phyloP scores from a whole-genome alignment of 1,284 basidiomycete genomes.

The Heterobasidion parviporum region DNA sequence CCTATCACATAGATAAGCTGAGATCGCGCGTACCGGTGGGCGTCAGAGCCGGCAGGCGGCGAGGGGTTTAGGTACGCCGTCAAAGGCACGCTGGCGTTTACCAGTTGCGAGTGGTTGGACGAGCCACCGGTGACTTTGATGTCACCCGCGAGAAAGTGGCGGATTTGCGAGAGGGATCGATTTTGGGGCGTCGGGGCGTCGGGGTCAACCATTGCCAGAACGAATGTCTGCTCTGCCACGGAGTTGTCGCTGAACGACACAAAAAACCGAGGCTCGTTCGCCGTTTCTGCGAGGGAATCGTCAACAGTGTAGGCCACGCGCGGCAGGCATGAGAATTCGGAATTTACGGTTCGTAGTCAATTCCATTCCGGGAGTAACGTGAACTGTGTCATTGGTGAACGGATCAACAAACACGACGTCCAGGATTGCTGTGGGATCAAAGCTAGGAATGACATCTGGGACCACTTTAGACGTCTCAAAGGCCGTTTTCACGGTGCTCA shows the following conservation, averaged over 20 bases:
- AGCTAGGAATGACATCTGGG: conserved; percentile 32
- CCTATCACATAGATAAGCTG: background rate
- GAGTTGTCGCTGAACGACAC: conserved; percentile 22
- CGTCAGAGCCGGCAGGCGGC: conserved; percentile 36
- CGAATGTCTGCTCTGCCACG: conserved; percentile 24
- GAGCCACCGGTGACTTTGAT: conserved; percentile 23
- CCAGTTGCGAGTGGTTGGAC: conserved; percentile 13
- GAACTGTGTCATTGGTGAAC: conserved; percentile 14
- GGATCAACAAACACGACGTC: conserved; percentile 28
- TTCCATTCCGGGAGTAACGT: conserved; percentile 29
- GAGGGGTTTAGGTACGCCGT: conserved; percentile 31
- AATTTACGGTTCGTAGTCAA: conserved; percentile 33
- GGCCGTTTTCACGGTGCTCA: background rate
- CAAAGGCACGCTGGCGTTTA: conserved; percentile 33
- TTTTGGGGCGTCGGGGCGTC: conserved; percentile 41
- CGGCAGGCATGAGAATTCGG: background rate
- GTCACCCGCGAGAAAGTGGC: conserved; percentile 36
- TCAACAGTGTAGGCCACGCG: conserved; percentile 25
- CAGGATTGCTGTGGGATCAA: conserved; percentile 26
- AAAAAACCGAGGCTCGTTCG: conserved; percentile 27
- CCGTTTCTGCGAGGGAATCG: conserved; percentile 30
- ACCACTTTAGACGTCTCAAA: conserved; percentile 28
- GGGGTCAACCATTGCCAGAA: conserved; percentile 39
- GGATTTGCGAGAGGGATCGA: conserved; percentile 27
- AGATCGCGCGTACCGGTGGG: conserved; percentile 32